phyloP scores from a whole-genome alignment of 805 yeast genomes.

The Hanseniaspora taiwanica region DNA sequence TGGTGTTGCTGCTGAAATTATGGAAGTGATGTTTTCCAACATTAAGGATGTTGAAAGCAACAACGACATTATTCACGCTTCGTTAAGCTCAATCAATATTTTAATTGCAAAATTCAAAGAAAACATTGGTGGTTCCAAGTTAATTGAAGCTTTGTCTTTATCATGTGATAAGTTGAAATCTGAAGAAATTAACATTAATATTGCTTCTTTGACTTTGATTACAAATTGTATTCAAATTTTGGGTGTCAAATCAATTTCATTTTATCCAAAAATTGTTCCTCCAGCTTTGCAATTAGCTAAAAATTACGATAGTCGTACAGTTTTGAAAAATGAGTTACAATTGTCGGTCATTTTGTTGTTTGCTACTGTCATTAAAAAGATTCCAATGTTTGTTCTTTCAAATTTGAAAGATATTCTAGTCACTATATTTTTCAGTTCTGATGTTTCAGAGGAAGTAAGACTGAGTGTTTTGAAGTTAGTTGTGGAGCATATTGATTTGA shows the following conservation, averaged over 20 bases:
- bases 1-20: conserved; percentile 36
- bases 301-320: conserved; percentile 12
- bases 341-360: conserved; percentile 58
- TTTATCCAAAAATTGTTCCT: conserved; percentile 73
- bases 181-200: conserved; percentile 44
- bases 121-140: conserved; percentile 31
- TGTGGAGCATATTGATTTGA: conserved; percentile 54
- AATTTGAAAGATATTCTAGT: conserved; percentile 49
- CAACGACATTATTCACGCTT: conserved; percentile 49
- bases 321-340: conserved; percentile 34
- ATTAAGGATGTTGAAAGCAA: conserved; percentile 14
- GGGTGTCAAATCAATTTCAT: conserved; percentile 79
- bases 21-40: conserved; percentile 36
- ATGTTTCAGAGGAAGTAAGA: conserved; percentile 47
- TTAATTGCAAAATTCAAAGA: conserved; percentile 52
- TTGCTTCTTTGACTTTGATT: conserved; percentile 63
- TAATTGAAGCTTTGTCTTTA: conserved; percentile 36
- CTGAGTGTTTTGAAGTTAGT: conserved; percentile 47
- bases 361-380: conserved; percentile 62
- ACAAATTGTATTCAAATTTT: conserved; percentile 56
- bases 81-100: conserved; percentile 52
- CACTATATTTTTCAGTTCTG: conserved; percentile 42
- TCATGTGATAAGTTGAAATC: conserved; percentile 40
- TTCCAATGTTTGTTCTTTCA: conserved; percentile 74
- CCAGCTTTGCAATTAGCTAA: conserved; percentile 54